Conservation (phyloP, 192 early-diverging fungal species). For the Radiomyces spectabilis region DNA sequence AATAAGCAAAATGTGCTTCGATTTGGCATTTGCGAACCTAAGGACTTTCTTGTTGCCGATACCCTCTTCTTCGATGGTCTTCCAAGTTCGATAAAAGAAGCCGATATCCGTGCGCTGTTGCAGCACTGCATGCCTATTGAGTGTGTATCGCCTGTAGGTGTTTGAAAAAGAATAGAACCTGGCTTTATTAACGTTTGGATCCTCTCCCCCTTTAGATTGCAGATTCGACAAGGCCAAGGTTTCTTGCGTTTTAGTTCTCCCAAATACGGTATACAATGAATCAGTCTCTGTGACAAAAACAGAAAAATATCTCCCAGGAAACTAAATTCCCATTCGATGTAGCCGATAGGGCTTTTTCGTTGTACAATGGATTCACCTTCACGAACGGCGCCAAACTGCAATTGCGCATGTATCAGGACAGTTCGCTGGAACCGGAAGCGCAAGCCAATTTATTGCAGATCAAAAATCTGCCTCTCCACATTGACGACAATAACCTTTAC, state of each 20-base stretch:
- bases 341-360: slow-evolving; percentile 30
- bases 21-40: neutral
- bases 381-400: slow-evolving; percentile 15
- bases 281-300: neutral
- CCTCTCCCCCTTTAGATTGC: neutral
- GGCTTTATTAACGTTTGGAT: neutral
- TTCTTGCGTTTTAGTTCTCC: slow-evolving; percentile 8
- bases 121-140: slow-evolving; percentile 16
- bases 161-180: too few species aligned
- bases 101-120: slow-evolving; percentile 10
- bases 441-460: slow-evolving; percentile 17
- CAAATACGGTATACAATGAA: slow-evolving; percentile 3
- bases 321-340: neutral
- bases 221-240: slow-evolving; percentile 5
- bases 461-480: slow-evolving; percentile 17
- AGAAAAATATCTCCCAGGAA: neutral
- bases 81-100: slow-evolving; percentile 7
- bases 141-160: slow-evolving; percentile 3
- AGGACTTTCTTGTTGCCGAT: slow-evolving; percentile 5
- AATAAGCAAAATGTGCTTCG: neutral
- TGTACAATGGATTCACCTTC: slow-evolving; percentile 25
- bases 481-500: slow-evolving; percentile 21
- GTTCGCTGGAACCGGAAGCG: slow-evolving; percentile 6
- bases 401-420: slow-evolving; percentile 19
- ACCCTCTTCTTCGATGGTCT: slow-evolving; percentile 13